Percentiles rank a stretch among this genome's conserved stretches.
Evolutionary conservation across 2,329 filamentous ascomycete genomes (phyloP).

Genomic region (Colletotrichum filicis): DNA sequence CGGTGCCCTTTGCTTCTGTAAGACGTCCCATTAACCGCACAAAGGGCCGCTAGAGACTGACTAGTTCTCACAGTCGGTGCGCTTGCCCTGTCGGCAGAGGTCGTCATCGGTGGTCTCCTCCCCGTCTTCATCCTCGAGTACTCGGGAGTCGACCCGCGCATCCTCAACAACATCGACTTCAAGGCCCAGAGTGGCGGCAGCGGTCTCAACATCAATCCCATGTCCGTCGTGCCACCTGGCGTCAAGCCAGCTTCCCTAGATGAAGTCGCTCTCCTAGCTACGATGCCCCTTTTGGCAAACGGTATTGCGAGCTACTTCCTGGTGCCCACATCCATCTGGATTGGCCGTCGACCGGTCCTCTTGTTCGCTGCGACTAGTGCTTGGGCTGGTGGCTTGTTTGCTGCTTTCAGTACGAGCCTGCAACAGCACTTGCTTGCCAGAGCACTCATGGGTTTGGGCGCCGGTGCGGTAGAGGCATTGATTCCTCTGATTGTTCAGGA

Average conservation of each 20-base stretch:
- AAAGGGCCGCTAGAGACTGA: background rate
- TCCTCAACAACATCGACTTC: constrained; percentile 40
- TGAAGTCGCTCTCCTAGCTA: constrained; percentile 44
- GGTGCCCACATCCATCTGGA: constrained; percentile 47
- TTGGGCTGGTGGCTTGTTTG: constrained; percentile 49
- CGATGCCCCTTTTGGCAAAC: constrained; percentile 47
- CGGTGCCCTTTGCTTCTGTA: constrained; percentile 42
- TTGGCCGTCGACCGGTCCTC: constrained; percentile 49
- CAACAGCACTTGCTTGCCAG: constrained; percentile 45
- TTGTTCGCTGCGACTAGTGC: constrained; percentile 44
- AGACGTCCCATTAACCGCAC: constrained; percentile 3
- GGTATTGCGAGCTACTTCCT: constrained; percentile 48
- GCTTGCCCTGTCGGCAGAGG: constrained; percentile 40
- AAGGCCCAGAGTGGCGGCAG: constrained; percentile 36
- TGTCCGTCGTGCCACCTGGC: constrained; percentile 31
- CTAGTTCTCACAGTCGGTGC: constrained; percentile 38
- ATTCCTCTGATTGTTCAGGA: constrained; percentile 51
- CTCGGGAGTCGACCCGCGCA: constrained; percentile 43
- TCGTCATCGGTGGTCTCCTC: constrained; percentile 43
- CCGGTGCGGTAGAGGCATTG: constrained; percentile 47
- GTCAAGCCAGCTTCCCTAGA: constrained; percentile 44
- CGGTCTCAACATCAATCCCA: constrained; percentile 40
- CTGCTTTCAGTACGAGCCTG: constrained; percentile 44
- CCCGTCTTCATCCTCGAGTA: constrained; percentile 49
- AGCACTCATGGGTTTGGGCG: constrained; percentile 46